These are phyloP conservation scores for Trifolium subterraneum DNA, from an alignment of 306 rosid genomes.

Conservation along the genomic window DNA sequence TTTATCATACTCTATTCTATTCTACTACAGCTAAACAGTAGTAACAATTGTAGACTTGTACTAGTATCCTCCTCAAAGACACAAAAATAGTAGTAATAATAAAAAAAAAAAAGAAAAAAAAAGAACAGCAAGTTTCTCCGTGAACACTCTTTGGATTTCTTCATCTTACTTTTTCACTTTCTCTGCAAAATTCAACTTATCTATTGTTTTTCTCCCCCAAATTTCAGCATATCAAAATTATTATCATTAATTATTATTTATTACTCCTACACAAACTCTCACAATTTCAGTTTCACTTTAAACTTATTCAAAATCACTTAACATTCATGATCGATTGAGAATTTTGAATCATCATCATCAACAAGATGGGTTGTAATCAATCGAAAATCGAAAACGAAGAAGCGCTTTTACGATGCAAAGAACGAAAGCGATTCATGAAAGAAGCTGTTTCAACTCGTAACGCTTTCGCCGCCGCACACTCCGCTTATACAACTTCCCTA, in stretches of 20 bases:
- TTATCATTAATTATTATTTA: neutral
- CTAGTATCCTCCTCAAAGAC: neutral
- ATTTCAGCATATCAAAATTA: neutral
- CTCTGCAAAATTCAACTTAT: constrained; percentile 10
- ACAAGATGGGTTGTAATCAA: constrained; percentile 82
- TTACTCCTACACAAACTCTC: neutral
- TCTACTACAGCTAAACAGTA: no score
- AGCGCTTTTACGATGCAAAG: constrained; percentile 83
- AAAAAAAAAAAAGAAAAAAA: no score
- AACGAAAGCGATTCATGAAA: constrained; percentile 77
- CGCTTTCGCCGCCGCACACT: constrained; percentile 91
- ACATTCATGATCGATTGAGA: neutral
- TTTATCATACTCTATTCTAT: no score
- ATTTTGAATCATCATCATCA: no score
- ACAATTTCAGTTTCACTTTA: neutral
- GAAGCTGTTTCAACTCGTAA: constrained; percentile 73
- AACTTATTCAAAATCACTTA: no score
- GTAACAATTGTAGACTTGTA: no score
- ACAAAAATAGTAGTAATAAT: neutral
- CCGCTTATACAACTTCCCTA: constrained; percentile 68
- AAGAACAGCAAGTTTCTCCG: neutral
- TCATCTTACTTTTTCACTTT: neutral
- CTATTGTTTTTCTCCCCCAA: neutral
- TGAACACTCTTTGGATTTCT: neutral
- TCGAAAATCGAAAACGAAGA: constrained; percentile 98